Conservation (phyloP, 1,284 basidiomycete species). For the Schizopora paradoxa region DNA sequence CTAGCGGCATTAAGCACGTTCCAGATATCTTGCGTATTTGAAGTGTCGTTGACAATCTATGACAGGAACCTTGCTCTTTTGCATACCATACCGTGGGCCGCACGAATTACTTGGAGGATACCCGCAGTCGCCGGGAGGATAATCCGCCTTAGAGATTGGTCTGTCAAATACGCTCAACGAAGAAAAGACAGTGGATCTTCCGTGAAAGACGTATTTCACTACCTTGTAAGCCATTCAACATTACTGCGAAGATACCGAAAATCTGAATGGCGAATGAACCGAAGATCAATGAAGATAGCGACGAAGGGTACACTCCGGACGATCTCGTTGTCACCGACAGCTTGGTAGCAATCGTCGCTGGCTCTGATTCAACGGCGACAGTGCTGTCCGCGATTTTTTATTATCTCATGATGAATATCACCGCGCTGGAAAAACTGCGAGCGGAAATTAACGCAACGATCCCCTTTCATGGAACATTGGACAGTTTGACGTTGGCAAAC, state of each 20-base stretch:
- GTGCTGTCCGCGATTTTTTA: conserved; percentile 28
- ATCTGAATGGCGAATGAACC: conserved; percentile 7
- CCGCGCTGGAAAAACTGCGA: conserved; percentile 22
- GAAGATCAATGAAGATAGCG: conserved; percentile 29
- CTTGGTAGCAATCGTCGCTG: conserved; percentile 31
- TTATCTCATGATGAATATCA: conserved; percentile 30
- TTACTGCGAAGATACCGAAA: not conserved
- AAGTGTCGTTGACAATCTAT: not conserved
- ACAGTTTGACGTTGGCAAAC: conserved; percentile 20
- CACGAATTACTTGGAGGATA: conserved; percentile 4
- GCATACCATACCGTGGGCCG: conserved; percentile 11
- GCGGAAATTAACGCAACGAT: conserved; percentile 26
- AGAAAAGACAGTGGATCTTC: conserved; percentile 22
- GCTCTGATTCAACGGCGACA: conserved; percentile 33
- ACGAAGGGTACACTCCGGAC: conserved; percentile 20
- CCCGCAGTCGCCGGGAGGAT: conserved; percentile 1
- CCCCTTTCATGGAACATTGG: conserved; percentile 14
- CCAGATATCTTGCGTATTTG: not conserved
- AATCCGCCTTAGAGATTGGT: conserved; percentile 6
- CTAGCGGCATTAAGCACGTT: conserved; percentile 14
- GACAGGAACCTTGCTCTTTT: conserved; percentile 6
- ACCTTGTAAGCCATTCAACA: conserved; percentile 27
- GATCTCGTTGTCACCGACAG: conserved; percentile 29
- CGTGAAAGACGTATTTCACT: conserved; percentile 34
- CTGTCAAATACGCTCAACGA: conserved; percentile 14